Evolutionary conservation across 2,329 filamentous ascomycete genomes (phyloP).

Genomic region (Endocalyx cinctus): DNA sequence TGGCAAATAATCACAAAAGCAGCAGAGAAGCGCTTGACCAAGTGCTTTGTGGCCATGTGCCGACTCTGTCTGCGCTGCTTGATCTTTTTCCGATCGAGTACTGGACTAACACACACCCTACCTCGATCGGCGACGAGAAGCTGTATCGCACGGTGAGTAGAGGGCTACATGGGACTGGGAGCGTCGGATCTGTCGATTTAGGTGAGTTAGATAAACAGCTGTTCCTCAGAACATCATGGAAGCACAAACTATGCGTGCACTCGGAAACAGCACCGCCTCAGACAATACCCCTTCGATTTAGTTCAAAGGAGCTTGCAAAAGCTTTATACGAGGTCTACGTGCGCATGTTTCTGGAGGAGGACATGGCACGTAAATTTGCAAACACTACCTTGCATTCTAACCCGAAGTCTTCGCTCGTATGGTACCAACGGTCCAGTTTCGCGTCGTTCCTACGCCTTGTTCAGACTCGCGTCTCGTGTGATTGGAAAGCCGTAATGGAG

Average conservation of each 20-base stretch:
- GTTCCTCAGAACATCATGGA: conserved; percentile 11
- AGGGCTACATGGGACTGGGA: background rate
- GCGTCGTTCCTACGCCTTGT: conserved; percentile 11
- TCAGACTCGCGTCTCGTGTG: conserved; percentile 16
- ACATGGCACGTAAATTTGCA: background rate
- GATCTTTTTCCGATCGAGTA: conserved; percentile 46
- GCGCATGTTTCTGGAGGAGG: conserved; percentile 11
- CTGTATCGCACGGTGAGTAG: background rate
- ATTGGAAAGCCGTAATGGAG: conserved; percentile 28
- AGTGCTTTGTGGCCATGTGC: conserved; percentile 42
- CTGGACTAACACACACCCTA: conserved; percentile 25
- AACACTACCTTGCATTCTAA: background rate
- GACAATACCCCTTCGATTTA: conserved; percentile 5
- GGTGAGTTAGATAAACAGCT: no score
- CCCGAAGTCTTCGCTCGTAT: background rate
- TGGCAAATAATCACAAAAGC: conserved; percentile 27
- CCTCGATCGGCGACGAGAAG: conserved; percentile 6
- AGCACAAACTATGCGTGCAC: conserved; percentile 3
- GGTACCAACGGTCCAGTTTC: conserved; percentile 9
- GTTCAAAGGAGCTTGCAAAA: conserved; percentile 5
- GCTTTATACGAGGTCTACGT: conserved; percentile 7
- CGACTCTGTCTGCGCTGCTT: conserved; percentile 43
- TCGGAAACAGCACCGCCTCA: background rate
- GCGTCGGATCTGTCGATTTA: background rate
- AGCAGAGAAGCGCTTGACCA: conserved; percentile 29